These are phyloP conservation scores for Astraeus odoratus DNA, from an alignment of 768 basidiomycete species.

Conservation along the genomic window DNA sequence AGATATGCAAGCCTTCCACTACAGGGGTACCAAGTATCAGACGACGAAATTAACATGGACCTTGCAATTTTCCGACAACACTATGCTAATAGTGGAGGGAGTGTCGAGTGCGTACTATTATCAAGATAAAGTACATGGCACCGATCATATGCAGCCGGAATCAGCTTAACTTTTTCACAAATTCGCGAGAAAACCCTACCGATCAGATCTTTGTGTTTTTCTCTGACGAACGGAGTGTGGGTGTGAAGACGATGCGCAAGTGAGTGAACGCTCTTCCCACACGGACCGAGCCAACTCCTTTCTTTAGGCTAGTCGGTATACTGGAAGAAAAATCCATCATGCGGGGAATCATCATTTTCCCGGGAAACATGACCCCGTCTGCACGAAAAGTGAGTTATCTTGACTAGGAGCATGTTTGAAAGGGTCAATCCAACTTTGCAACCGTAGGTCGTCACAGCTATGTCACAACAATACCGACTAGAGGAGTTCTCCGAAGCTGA, in stretches of 20 bases:
- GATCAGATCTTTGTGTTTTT: slow-evolving; percentile 94
- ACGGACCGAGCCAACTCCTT: not conserved
- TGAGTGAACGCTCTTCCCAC: slow-evolving; percentile 31
- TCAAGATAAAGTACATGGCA: slow-evolving; percentile 3
- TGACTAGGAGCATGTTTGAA: not conserved
- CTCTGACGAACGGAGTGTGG: slow-evolving; percentile 91
- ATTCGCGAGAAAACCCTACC: slow-evolving; percentile 51
- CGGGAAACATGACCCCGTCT: slow-evolving; percentile 93
- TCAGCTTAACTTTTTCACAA: slow-evolving; percentile 87
- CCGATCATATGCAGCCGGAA: slow-evolving; percentile 52
- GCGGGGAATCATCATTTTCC: slow-evolving; percentile 91
- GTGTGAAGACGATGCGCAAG: slow-evolving; percentile 98
- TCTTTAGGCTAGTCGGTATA: slow-evolving; percentile 70
- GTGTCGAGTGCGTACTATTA: slow-evolving; percentile 68
- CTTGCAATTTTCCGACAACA: slow-evolving; percentile 66
- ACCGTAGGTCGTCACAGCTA: slow-evolving; percentile 80
- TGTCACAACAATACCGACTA: slow-evolving; percentile 78
- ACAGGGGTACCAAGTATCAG: slow-evolving; percentile 89
- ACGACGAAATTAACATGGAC: slow-evolving; percentile 90
- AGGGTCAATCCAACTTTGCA: slow-evolving; percentile 1
- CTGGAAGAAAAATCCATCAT: slow-evolving; percentile 89
- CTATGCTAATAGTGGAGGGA: slow-evolving; percentile 68
- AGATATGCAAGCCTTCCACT: slow-evolving; percentile 9
- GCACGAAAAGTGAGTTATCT: slow-evolving; percentile 72
- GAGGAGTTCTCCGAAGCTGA: slow-evolving; percentile 98